These are phyloP conservation scores for Chlorophyllum brunneum DNA, from an alignment of 768 basidiomycete species.

Conservation along the genomic window DNA sequence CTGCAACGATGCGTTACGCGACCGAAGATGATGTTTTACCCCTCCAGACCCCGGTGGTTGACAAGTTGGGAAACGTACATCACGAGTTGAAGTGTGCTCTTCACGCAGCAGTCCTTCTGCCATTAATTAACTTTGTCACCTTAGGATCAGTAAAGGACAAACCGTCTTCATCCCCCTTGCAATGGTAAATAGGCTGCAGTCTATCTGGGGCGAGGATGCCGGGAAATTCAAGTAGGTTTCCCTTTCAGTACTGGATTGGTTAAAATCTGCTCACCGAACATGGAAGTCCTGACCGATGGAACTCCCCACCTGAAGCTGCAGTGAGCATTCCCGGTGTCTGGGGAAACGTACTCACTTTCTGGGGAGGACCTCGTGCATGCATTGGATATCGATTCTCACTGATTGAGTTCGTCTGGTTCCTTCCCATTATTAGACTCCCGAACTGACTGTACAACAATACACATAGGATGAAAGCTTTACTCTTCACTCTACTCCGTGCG, in stretches of 20 bases:
- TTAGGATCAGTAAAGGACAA: constrained; percentile 40
- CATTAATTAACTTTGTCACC: neutral
- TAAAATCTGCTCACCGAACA: neutral
- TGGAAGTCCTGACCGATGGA: constrained; percentile 63
- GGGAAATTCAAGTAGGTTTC: constrained; percentile 47
- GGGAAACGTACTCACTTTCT: constrained; percentile 54
- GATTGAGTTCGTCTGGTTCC: constrained; percentile 43
- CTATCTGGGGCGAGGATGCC: constrained; percentile 61
- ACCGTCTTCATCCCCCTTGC: constrained; percentile 44
- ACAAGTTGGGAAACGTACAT: constrained; percentile 36
- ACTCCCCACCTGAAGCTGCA: constrained; percentile 37
- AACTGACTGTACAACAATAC: neutral
- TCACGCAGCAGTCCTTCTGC: neutral
- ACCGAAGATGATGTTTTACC: constrained; percentile 51
- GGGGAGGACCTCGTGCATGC: constrained; percentile 59
- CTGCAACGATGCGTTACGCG: constrained; percentile 38
- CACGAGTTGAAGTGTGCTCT: constrained; percentile 33
- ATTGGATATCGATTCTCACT: constrained; percentile 66
- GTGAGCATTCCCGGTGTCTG: constrained; percentile 51
- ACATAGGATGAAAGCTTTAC: constrained; percentile 26
- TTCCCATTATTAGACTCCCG: neutral
- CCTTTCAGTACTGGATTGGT: neutral
- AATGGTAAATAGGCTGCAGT: constrained; percentile 44
- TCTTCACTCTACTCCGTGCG: constrained; percentile 48
- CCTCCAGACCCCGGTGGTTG: constrained; percentile 41